A percentile compares a stretch with the other conserved stretches of the same genome.
phyloP scores from a whole-genome alignment of 257 asterid genomes.

The Scutellaria baicalensis region DNA sequence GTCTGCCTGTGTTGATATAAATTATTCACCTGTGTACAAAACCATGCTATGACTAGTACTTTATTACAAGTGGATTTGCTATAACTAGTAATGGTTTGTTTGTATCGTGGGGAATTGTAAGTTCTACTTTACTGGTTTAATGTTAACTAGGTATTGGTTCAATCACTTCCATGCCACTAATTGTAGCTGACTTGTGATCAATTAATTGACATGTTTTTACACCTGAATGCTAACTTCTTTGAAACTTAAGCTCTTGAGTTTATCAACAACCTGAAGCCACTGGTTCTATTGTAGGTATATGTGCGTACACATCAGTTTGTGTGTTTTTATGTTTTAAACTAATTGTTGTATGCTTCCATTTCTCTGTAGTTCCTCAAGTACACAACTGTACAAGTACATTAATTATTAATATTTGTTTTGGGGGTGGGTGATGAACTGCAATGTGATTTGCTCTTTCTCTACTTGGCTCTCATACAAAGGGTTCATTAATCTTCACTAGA shows the following conservation, averaged over 20 bases:
- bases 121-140: background rate
- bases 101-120: background rate
- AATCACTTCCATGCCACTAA: background rate
- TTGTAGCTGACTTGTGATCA: background rate
- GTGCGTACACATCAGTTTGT: background rate
- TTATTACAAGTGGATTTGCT: too few species aligned
- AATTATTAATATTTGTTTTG: too few species aligned
- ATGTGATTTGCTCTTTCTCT: background rate
- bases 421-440: background rate
- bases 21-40: background rate
- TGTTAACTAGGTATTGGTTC: background rate
- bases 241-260: background rate
- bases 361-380: background rate
- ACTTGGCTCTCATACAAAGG: constrained; percentile 9
- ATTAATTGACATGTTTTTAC: background rate
- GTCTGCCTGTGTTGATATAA: background rate
- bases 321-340: background rate
- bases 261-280: background rate
- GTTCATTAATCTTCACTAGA: constrained; percentile 7
- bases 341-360: background rate
- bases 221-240: background rate
- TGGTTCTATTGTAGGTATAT: background rate
- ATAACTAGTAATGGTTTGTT: background rate
- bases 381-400: too few species aligned
- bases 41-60: background rate